A percentile compares a stretch with the other conserved stretches of the same genome.
Conservation (phyloP, 1,284 basidiomycete genomes). For the Heterobasidion parviporum region DNA sequence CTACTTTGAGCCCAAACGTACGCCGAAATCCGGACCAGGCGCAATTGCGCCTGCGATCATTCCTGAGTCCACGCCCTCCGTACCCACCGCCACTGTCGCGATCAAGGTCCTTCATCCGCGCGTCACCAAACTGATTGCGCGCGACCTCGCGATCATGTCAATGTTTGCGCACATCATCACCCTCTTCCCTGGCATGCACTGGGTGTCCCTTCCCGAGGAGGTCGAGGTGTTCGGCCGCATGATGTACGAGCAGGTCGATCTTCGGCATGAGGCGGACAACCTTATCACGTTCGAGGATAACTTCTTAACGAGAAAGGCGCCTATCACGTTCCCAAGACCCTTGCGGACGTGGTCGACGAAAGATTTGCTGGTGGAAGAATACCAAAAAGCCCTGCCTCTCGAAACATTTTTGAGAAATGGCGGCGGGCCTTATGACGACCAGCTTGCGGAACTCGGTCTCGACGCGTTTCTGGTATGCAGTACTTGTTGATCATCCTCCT, state of each 20-base stretch:
- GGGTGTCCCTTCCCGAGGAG: conserved; percentile 95
- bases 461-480: conserved; percentile 86
- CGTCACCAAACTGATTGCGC: conserved; percentile 72
- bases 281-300: conserved; percentile 81
- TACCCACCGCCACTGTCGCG: conserved; percentile 80
- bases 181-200: conserved; percentile 87
- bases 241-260: conserved; percentile 94
- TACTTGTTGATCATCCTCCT: conserved; percentile 5
- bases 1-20: conserved; percentile 63
- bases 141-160: conserved; percentile 91
- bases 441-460: conserved; percentile 87
- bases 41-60: conserved; percentile 47
- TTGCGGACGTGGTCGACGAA: conserved; percentile 72
- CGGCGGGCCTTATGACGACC: conserved; percentile 85
- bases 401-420: conserved; percentile 86
- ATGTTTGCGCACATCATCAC: conserved; percentile 85
- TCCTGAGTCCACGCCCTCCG: conserved; percentile 53
- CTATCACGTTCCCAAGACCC: conserved; percentile 87
- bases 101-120: conserved; percentile 94
- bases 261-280: conserved; percentile 88
- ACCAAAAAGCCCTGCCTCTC: conserved; percentile 86
- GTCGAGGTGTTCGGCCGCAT: conserved; percentile 92
- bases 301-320: conserved; percentile 73
- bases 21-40: conserved; percentile 35
- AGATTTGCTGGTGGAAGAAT: conserved; percentile 89